Evolutionary conservation across 208 protist species (phyloP), one percentile per base, ranked within the genome.

Genomic region (Trypanosoma mega): DNA sequence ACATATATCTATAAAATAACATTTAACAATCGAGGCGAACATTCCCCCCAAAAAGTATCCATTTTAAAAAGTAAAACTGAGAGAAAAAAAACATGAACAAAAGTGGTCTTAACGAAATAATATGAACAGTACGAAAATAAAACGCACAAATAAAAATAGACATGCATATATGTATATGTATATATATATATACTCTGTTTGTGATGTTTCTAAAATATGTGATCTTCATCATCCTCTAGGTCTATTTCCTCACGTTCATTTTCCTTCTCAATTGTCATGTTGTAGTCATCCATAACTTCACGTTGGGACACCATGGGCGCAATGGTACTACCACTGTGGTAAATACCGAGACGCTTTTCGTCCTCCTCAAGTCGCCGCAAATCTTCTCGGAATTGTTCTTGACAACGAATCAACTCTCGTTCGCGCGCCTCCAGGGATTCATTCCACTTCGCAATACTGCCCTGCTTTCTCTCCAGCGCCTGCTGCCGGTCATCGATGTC

Each of bases 231-330:
- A 8, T 58, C 71, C 31, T 90, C 87, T 29, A 84, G 52, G 44
- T 94, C 80, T 44, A 94, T 92, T 41, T 94, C 88, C 37, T 92
- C 89, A 24, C 80, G 76, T 18, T 80, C 71, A 20, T 66, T 74
- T 52, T 95, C 89, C 33, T 81, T 78, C n/a, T 90, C 76, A 56
- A 95, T 95, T 29, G 75, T 79, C 89, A 95, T 95, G 63, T 91
- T 84, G 49, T 92, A 60, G 46, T 95, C 85, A 56, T 95, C 89
- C 89, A 95, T 92, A 7, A 95, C 73, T 6, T 78, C 81, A 0
- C 85, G 74, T 56, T 87, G 85, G 4, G 89, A 94, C 18, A 94
- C 77, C 23, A 73, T 61, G 0, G 82, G 80, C 0, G 64, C 65
- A 20, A 87, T 68, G 12, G 57, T 61, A 43, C 30, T 63, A 64